These are phyloP conservation scores for Penicillium atrosanguineum DNA, from an alignment of 495 filamentous ascomycete genomes.

Conservation along the genomic window DNA sequence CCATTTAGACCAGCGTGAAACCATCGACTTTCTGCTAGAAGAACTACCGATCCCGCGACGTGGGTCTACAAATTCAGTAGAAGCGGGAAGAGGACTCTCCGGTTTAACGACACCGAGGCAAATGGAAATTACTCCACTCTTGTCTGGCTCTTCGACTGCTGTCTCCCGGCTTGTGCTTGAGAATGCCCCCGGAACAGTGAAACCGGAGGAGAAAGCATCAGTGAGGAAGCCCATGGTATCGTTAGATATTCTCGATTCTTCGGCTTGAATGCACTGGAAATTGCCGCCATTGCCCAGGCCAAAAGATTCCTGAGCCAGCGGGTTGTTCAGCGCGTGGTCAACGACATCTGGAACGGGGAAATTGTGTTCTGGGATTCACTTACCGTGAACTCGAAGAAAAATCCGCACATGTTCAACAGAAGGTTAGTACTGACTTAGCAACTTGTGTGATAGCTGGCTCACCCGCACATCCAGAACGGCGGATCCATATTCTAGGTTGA, in stretches of 20 bases:
- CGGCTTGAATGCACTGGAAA: conserved; percentile 83
- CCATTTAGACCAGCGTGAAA: conserved; percentile 73
- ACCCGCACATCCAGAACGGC: conserved; percentile 46
- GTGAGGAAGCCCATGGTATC: conserved; percentile 31
- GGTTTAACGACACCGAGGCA: conserved; percentile 12
- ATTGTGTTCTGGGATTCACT: conserved; percentile 91
- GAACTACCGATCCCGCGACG: conserved; percentile 56
- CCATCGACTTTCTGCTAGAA: conserved; percentile 78
- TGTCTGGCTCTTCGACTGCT: conserved; percentile 25
- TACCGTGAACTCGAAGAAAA: conserved; percentile 72
- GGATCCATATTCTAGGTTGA: conserved; percentile 79
- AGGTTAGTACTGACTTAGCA: conserved; percentile 31
- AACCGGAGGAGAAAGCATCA: conserved; percentile 5
- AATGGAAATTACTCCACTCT: conserved; percentile 31
- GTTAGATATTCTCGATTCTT: conserved; percentile 66
- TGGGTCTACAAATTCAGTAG: conserved; percentile 16
- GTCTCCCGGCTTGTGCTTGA: conserved; percentile 14
- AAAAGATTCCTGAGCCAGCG: conserved; percentile 88
- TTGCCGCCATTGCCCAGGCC: conserved; percentile 82
- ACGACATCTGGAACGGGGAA: conserved; percentile 86
- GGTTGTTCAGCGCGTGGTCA: conserved; percentile 82
- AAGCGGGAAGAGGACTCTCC: conserved; percentile 27
- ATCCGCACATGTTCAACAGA: conserved; percentile 77
- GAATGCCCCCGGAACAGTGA: conserved; percentile 6
- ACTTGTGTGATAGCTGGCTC: conserved; percentile 1